A percentile compares a stretch with the other conserved stretches of the same genome.
phyloP scores from a whole-genome alignment of 352 stramenopile genomes.

The Globisporangium barbulae region DNA sequence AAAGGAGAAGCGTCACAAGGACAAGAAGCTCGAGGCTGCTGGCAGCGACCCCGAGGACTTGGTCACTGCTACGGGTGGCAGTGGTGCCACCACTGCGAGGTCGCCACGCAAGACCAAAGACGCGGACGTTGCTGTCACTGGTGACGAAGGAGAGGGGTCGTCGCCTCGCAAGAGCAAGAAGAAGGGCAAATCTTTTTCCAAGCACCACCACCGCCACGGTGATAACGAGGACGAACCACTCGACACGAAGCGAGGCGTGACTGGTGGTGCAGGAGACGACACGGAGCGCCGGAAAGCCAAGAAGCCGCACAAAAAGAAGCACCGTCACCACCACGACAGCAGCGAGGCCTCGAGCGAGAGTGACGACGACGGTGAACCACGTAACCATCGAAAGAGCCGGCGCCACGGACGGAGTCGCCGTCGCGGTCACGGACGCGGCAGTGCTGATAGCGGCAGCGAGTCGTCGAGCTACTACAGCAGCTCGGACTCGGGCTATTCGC shows the following conservation, averaged over 20 bases:
- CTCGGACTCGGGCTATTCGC: constrained; percentile 39
- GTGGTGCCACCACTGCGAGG: constrained; percentile 13
- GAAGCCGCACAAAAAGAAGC: constrained; percentile 56
- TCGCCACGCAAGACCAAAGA: constrained; percentile 40
- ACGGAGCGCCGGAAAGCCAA: constrained; percentile 25
- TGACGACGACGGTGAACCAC: constrained; percentile 21
- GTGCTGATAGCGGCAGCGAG: constrained; percentile 36
- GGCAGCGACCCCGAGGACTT: constrained; percentile 41
- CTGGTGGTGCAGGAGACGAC: background rate
- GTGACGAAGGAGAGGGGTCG: constrained; percentile 25
- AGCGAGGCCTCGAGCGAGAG: constrained; percentile 45
- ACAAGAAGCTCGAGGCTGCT: constrained; percentile 26
- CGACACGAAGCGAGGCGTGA: constrained; percentile 7
- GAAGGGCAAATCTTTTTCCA: constrained; percentile 23
- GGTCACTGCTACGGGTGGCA: constrained; percentile 2
- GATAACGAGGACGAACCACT: constrained; percentile 14
- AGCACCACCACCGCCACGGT: constrained; percentile 33
- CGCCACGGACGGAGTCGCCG: constrained; percentile 22
- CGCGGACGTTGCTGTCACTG: constrained; percentile 18
- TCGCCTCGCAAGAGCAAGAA: constrained; percentile 70
- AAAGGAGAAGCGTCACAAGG: constrained; percentile 48
- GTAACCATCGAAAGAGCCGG: constrained; percentile 20
- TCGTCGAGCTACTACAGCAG: constrained; percentile 50
- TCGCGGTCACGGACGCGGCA: constrained; percentile 12
- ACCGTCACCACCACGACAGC: constrained; percentile 32